phyloP scores from a whole-genome alignment of 73 alveolate genomes.

The Paraurostyla sp. region DNA sequence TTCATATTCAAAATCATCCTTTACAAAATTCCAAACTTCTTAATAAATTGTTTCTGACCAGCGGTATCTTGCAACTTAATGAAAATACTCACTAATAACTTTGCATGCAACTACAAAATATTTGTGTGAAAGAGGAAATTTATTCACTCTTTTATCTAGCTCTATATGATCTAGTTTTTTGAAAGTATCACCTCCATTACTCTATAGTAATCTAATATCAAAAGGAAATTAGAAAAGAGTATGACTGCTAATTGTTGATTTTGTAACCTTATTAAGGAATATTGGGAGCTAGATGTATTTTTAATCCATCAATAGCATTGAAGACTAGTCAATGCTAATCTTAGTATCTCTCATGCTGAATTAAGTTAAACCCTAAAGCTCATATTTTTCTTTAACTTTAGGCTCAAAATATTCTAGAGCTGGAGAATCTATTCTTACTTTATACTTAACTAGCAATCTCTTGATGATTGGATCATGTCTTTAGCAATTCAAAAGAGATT shows the following conservation, averaged over 20 bases:
- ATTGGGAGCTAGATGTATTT: slow-evolving; percentile 27
- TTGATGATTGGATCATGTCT: neutral
- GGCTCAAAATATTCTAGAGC: neutral
- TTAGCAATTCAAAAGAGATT: neutral
- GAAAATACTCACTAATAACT: slow-evolving; percentile 8
- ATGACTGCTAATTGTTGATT: neutral
- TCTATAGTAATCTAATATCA: neutral
- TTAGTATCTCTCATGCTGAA: slow-evolving; percentile 9
- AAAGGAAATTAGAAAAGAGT: neutral
- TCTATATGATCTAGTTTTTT: neutral
- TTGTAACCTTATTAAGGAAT: slow-evolving; percentile 12
- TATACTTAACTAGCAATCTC: neutral
- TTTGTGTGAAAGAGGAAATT: neutral
- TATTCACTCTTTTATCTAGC: neutral
- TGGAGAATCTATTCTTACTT: neutral
- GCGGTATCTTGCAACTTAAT: slow-evolving; percentile 19
- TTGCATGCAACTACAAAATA: slow-evolving; percentile 6
- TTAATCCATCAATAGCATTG: slow-evolving; percentile 15
- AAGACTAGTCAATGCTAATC: neutral
- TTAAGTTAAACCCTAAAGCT: neutral
- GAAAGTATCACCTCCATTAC: neutral
- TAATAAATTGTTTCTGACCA: slow-evolving; percentile 26
- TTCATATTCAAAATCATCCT: slow-evolving; percentile 40
- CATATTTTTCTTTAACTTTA: neutral
- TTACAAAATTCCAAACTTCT: slow-evolving; percentile 41